Base-by-base conservation (phyloP, 2,329 filamentous ascomycete species). In the Penicillium sp. region DNA sequence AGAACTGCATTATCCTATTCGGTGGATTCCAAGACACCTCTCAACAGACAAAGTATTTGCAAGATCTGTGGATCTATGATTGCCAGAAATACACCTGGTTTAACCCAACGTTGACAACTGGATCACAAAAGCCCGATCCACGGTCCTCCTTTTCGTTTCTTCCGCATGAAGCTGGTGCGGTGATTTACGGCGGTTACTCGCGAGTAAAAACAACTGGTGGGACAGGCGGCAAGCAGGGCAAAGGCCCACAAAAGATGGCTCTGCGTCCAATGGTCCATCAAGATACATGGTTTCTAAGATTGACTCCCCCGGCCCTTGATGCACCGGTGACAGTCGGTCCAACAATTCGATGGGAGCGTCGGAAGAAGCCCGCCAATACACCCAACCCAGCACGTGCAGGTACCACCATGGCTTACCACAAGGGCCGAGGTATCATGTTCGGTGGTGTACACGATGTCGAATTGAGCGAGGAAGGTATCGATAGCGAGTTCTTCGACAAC, bases 21-120 rank as follows among this genome's bases (percentile, higher is more conserved):
- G 92, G 92, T 41, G 92, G 92, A 0, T 98, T 98, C 62, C 92
- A 98, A 66, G 92, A 96, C 61, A 96, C 90, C 0, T 90, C 86
- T 7, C 87, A 93, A 61, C 84, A 89, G 61, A 96, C 90, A 4
- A 93, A 89, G 60, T 98, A 98, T 61, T 69, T 98, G 11, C 81
- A 84, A 26, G 92, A 98, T 62, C 70, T 96, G 23, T 98, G 92
- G 90, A 75, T 96, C 36, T 98, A 95, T 64, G 92, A 98, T 65
- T 94, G 87, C 20, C 66, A 84, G 55, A 86, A 83, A 59, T 95
- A 85, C 60, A 74, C 79, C 10, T 98, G 92, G 92, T 77, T 84
- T 60, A 80, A 75, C 45, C 86, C 90, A 2, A 72, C 75, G 14
- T 69, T 93, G 32, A 83, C 88, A 6, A 74, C 83, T 1, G 85